A percentile compares a stretch with the other conserved stretches of the same genome.
phyloP scores from a whole-genome alignment of 208 protist genomes.

The Trypanosoma mega region DNA sequence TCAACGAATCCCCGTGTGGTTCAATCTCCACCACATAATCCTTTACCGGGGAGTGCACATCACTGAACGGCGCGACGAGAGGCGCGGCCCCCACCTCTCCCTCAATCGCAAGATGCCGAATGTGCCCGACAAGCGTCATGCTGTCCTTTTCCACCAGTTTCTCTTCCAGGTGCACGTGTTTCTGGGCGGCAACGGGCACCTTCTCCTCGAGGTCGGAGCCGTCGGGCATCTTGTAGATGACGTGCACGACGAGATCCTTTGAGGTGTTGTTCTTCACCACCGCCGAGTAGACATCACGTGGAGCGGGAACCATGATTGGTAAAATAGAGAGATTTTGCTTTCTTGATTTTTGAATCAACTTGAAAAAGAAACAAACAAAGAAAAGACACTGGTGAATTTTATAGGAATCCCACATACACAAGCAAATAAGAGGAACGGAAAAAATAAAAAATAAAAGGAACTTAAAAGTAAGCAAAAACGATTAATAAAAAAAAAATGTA shows the following conservation, averaged over 20 bases:
- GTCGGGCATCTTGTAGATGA: constrained; percentile 43
- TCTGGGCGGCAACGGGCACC: constrained; percentile 29
- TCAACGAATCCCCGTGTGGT: not conserved
- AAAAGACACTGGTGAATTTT: constrained; percentile 5
- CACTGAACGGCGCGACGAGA: constrained; percentile 13
- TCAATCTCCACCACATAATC: constrained; percentile 26
- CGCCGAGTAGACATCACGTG: constrained; percentile 66
- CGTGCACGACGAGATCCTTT: constrained; percentile 31
- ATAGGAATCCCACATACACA: not conserved
- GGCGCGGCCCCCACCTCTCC: constrained; percentile 16
- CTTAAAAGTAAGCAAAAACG: not conserved
- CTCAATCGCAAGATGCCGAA: constrained; percentile 37
- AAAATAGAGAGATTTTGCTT: constrained; percentile 3
- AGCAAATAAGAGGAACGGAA: not conserved
- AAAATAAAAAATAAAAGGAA: constrained; percentile 7
- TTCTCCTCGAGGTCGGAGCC: constrained; percentile 4
- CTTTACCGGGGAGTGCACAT: constrained; percentile 23
- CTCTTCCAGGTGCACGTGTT: constrained; percentile 29
- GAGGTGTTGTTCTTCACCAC: constrained; percentile 46
- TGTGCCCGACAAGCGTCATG: constrained; percentile 32
- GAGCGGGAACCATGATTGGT: constrained; percentile 45
- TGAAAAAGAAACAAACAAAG: constrained; percentile 6
- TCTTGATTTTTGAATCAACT: not conserved
- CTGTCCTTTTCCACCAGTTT: constrained; percentile 26
- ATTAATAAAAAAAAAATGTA: not conserved